These are phyloP conservation scores for Aureobasidium sp. DNA, from an alignment of 2,329 filamentous ascomycete genomes.

Conservation along the genomic window DNA sequence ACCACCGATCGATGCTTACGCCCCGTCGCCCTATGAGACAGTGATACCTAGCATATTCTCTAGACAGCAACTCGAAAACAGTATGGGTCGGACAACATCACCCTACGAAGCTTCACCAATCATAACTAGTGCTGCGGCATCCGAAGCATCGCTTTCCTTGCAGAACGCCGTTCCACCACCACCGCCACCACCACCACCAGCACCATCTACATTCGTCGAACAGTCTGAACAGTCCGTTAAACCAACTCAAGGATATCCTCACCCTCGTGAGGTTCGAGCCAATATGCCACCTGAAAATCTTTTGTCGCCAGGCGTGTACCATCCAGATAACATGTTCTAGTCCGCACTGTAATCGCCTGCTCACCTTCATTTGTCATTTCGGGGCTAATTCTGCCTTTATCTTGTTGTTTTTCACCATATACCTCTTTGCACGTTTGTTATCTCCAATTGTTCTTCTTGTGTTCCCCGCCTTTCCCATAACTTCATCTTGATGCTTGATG, in stretches of 20 bases:
- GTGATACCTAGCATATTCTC: slow-evolving; percentile 27
- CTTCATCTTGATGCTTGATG: not conserved
- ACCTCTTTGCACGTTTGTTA: not conserved
- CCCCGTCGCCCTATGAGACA: slow-evolving; percentile 38
- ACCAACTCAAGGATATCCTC: slow-evolving; percentile 29
- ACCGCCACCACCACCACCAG: slow-evolving; percentile 11
- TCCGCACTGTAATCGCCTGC: not conserved
- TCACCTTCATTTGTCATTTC: not conserved
- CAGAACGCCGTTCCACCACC: slow-evolving; percentile 26
- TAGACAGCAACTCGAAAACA: slow-evolving; percentile 13
- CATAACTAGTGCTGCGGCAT: slow-evolving; percentile 19
- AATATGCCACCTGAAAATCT: slow-evolving; percentile 42
- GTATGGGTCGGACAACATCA: not conserved
- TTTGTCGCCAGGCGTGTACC: slow-evolving; percentile 38
- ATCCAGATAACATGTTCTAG: slow-evolving; percentile 16
- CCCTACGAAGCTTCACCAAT: slow-evolving; percentile 2
- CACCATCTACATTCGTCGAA: slow-evolving; percentile 8
- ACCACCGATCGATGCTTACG: slow-evolving; percentile 32
- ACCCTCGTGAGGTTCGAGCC: slow-evolving; percentile 27
- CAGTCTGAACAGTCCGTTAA: slow-evolving; percentile 26
- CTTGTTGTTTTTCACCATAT: not conserved
- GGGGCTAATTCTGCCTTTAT: not conserved
- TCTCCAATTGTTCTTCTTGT: not conserved
- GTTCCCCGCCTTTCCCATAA: not conserved
- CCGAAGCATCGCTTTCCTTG: slow-evolving; percentile 23